Percentiles rank a stretch among this genome's conserved stretches.
Conservation (phyloP, 2,329 filamentous ascomycete species). For the Didymella keratinophila region DNA sequence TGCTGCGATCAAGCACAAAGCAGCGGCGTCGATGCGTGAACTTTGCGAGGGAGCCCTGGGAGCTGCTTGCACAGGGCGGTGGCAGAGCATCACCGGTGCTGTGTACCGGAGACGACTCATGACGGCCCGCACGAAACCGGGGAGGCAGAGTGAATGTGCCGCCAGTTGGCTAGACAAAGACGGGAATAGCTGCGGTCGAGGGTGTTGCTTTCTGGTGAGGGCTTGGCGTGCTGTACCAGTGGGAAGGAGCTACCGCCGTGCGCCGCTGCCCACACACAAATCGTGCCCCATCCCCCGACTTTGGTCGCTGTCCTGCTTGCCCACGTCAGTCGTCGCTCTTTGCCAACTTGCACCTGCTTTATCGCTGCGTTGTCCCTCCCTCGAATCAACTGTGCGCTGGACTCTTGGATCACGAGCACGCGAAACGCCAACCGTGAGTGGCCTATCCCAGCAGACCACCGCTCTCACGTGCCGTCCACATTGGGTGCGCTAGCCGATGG, state of each 20-base stretch:
- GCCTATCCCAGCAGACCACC: slow-evolving; percentile 31
- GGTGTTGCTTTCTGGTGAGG: slow-evolving; percentile 27
- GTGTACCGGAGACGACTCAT: slow-evolving; percentile 30
- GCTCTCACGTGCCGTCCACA: slow-evolving; percentile 45
- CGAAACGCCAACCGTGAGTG: slow-evolving; percentile 24
- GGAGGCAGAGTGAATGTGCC: slow-evolving; percentile 31
- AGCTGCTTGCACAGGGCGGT: slow-evolving; percentile 18
- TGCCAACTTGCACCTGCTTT: slow-evolving; percentile 26
- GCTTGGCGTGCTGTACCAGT: slow-evolving; percentile 31
- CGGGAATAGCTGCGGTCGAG: slow-evolving; percentile 23
- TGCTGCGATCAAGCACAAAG: slow-evolving; percentile 26
- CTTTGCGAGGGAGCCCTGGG: slow-evolving; percentile 23
- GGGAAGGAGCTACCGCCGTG: slow-evolving; percentile 30
- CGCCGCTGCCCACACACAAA: slow-evolving; percentile 37
- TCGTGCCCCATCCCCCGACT: slow-evolving; percentile 39
- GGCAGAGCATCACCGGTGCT: slow-evolving; percentile 25
- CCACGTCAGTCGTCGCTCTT: slow-evolving; percentile 33
- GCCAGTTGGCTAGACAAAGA: slow-evolving; percentile 23
- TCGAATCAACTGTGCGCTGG: slow-evolving; percentile 14
- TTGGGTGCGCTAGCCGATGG: slow-evolving; percentile 35
- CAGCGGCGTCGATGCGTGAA: slow-evolving; percentile 24
- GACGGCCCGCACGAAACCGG: slow-evolving; percentile 33
- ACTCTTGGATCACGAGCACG: slow-evolving; percentile 3
- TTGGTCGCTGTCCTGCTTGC: slow-evolving; percentile 24
- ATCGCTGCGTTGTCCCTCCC: slow-evolving; percentile 28